Percentiles rank a stretch among this genome's conserved stretches.
phyloP scores from a whole-genome alignment of 2,329 filamentous ascomycete genomes.

The Anthostomella pinea region DNA sequence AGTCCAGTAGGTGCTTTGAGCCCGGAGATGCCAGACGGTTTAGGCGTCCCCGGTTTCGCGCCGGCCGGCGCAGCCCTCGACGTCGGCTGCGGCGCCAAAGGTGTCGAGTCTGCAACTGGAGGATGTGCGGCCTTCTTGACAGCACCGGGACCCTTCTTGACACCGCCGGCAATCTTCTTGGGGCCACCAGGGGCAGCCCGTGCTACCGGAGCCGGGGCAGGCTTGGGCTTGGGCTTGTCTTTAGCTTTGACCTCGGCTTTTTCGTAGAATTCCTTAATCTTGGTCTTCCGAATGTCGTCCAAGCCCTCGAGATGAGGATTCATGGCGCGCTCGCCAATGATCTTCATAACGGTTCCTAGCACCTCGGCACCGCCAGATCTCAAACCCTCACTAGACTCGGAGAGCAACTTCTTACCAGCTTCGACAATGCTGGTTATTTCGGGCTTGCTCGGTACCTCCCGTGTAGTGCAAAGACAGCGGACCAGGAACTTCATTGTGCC shows the following conservation, averaged over 20 bases:
- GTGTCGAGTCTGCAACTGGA: slow-evolving; percentile 46
- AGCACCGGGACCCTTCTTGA: slow-evolving; percentile 51
- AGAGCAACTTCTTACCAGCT: slow-evolving; percentile 80
- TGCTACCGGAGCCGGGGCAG: slow-evolving; percentile 60
- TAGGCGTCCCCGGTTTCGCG: slow-evolving; percentile 57
- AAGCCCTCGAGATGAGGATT: slow-evolving; percentile 85
- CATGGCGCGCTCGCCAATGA: slow-evolving; percentile 95
- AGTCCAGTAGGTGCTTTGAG: slow-evolving; percentile 63
- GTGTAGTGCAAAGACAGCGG: slow-evolving; percentile 77
- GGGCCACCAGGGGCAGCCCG: slow-evolving; percentile 44
- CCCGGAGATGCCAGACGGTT: slow-evolving; percentile 50
- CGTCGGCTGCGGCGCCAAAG: slow-evolving; percentile 57
- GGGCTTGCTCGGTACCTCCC: slow-evolving; percentile 77
- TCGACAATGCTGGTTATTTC: slow-evolving; percentile 88
- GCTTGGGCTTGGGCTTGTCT: slow-evolving; percentile 90
- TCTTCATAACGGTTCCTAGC: slow-evolving; percentile 95
- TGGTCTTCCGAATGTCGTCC: slow-evolving; percentile 92
- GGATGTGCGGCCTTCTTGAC: slow-evolving; percentile 48
- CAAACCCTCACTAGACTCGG: slow-evolving; percentile 82
- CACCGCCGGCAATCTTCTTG: slow-evolving; percentile 35
- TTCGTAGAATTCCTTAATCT: slow-evolving; percentile 88
- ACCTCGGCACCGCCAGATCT: slow-evolving; percentile 89
- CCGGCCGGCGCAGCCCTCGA: slow-evolving; percentile 45
- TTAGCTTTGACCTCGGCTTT: slow-evolving; percentile 82
- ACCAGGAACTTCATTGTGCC: slow-evolving; percentile 93